Base-by-base conservation (phyloP, 2,329 filamentous ascomycete genomes). In the Thielaviopsis musarum region DNA sequence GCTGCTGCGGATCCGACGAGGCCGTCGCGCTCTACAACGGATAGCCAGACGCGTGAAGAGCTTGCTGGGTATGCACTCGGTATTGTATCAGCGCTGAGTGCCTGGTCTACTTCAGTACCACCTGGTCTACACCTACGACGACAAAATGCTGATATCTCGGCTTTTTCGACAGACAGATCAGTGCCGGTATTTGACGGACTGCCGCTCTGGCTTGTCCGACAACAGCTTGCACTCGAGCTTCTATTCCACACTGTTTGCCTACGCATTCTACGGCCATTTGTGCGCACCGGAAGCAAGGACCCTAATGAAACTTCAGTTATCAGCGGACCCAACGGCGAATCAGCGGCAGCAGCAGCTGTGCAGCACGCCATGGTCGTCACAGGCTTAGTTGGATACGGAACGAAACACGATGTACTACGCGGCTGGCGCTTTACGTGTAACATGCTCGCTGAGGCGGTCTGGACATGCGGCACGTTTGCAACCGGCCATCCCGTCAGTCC, bases 201-300 rank as follows among this genome's bases (percentile, higher is more conserved):
- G 26, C 58, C 58, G 22, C 24, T 56, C 22, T 59, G 58, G 58
- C 22, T 59, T 7, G 34, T 28, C 4, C 26, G 58, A 22, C 58
- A 59, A 21, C 53, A 56, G 21, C 17, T 59, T 5, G 45, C 58
- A 3, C 54, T 59, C 9, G 58, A 59, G n/a, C 24, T 59, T 15
- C 53, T 59, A 10, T 56, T 56, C 21, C 58, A 59, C 24, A 52
- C 30, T 15, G 21, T n/a, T 6, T 56, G 58, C n/a, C 13, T 59
- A 7, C 53, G 53, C 13, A 38, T 59, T 15, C 26, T 59, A 22
- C 38, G 58, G 19, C 58, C 58, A 2, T 59, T 59, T 41, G 41
- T 59, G 15, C 45, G 57, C 17, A 45, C 41, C 4, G 19, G 34
- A 12, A 30, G 19, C 52, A 21, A 54, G 19, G 17, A 10, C 30